Conservation (phyloP, 148 eudicot species). For the Beta vulgaris region DNA sequence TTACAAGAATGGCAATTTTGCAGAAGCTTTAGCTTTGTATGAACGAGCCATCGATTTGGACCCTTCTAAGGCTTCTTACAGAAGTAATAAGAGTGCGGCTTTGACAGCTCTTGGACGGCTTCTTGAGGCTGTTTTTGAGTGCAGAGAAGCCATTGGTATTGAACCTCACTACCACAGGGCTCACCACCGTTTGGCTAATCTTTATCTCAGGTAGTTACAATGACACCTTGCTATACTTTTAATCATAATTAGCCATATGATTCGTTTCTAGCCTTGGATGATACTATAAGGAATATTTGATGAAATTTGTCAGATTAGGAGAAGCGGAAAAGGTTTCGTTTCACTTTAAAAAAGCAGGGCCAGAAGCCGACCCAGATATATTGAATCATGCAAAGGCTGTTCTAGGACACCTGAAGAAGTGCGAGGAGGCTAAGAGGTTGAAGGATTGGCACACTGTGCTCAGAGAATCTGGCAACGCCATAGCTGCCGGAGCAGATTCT, state of each 20-base stretch:
- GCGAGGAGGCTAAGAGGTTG: conserved; percentile 71
- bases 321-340: conserved; percentile 72
- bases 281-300: not conserved
- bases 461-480: conserved; percentile 50
- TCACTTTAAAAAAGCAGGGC: conserved; percentile 77
- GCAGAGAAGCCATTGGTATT: conserved; percentile 81
- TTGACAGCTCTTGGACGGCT: conserved; percentile 81
- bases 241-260: not conserved
- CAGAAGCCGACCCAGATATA: conserved; percentile 84
- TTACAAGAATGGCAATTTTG: conserved; percentile 87
- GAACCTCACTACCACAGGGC: conserved; percentile 87
- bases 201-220: conserved; percentile 62
- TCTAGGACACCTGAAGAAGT: conserved; percentile 56
- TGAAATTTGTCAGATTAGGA: conserved; percentile 65
- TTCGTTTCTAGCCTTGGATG: not conserved
- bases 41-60: conserved; percentile 89
- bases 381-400: conserved; percentile 53
- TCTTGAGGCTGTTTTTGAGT: conserved; percentile 90
- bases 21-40: conserved; percentile 81
- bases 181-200: conserved; percentile 84
- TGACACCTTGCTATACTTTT: not conserved
- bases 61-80: conserved; percentile 78
- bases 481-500: conserved; percentile 79
- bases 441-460: conserved; percentile 79
- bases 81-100: conserved; percentile 94